A percentile compares a stretch with the other conserved stretches of the same genome.
phyloP scores from a whole-genome alignment of 108 stramenopile species.

The Stephanodiscus minutulus region DNA sequence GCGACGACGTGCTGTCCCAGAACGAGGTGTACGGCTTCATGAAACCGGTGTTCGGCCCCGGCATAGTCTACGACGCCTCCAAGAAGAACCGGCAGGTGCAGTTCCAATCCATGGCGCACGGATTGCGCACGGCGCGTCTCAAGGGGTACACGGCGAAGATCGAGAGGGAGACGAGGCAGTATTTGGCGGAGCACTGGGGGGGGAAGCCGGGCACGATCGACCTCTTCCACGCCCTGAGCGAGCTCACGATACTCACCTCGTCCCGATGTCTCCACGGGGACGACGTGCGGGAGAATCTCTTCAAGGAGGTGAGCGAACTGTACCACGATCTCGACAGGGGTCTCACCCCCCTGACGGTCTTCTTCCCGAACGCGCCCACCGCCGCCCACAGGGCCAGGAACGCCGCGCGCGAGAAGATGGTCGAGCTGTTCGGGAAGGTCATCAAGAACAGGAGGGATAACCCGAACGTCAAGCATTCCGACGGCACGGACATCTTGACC shows the following conservation, averaged over 20 bases:
- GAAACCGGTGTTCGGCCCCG: conserved; percentile 96
- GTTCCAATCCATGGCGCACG: conserved; percentile 95
- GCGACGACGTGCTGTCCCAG: conserved; percentile 93
- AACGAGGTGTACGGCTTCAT: conserved; percentile 97
- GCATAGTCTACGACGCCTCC: conserved; percentile 95
- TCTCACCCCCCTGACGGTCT: conserved; percentile 96
- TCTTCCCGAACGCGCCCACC: conserved; percentile 96
- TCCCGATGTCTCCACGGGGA: conserved; percentile 96
- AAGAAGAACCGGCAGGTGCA: conserved; percentile 94
- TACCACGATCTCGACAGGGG: conserved; percentile 98
- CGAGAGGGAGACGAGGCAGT: conserved; percentile 87
- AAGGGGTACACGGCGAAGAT: conserved; percentile 97
- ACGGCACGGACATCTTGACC: conserved; percentile 94
- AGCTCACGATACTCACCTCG: conserved; percentile 97
- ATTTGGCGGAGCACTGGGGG: conserved; percentile 71
- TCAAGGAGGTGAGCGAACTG: conserved; percentile 91
- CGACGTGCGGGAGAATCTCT: conserved; percentile 96
- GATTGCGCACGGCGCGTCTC: conserved; percentile 86
- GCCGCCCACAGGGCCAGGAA: conserved; percentile 83
- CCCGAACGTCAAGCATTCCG: conserved; percentile 60
- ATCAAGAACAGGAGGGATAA: conserved; percentile 86
- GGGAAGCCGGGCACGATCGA: conserved; percentile 82
- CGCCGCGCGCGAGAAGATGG: conserved; percentile 90
- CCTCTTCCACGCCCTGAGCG: conserved; percentile 85
- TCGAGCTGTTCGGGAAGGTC: conserved; percentile 90